A percentile compares a stretch with the other conserved stretches of the same genome.
Conservation (phyloP, 441 rosid species). For the Jatropha podagrica region DNA sequence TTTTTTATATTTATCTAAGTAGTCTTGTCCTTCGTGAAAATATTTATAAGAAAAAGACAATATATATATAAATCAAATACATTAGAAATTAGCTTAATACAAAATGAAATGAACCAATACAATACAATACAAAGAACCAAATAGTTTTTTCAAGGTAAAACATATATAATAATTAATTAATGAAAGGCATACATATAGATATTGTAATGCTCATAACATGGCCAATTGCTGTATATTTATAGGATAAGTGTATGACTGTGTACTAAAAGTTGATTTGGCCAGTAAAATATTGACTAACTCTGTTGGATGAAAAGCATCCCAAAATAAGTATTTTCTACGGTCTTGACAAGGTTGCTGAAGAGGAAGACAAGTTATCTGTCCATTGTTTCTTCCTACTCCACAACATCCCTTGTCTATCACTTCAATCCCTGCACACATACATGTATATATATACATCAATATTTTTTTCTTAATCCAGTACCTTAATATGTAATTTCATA, state of each 20-base stretch:
- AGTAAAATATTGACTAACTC: constrained; percentile 60
- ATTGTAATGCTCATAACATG: constrained; percentile 26
- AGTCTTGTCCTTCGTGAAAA: no score
- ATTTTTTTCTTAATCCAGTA: no score
- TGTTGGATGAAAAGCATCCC: constrained; percentile 95
- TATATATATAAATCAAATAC: no score
- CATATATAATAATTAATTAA: no score
- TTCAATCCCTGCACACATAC: constrained; percentile 52
- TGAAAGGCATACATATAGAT: no score
- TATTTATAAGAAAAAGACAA: no score
- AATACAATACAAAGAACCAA: no score
- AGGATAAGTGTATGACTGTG: constrained; percentile 60
- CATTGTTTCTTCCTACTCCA: constrained; percentile 67
- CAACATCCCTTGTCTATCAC: constrained; percentile 21
- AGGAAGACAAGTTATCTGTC: constrained; percentile 87
- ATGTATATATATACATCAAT: neutral
- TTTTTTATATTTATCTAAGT: no score
- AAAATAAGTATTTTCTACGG: constrained; percentile 65
- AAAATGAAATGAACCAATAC: no score
- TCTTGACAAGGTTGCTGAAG: constrained; percentile 61
- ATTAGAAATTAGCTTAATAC: constrained; percentile 24
- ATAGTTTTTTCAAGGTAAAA: no score
- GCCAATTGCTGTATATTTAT: constrained; percentile 70
- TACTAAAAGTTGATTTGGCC: constrained; percentile 51
- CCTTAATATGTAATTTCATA: no score